Conservation (phyloP, 371 early-diverging fungal species). For the Chytridium lagenaria region DNA sequence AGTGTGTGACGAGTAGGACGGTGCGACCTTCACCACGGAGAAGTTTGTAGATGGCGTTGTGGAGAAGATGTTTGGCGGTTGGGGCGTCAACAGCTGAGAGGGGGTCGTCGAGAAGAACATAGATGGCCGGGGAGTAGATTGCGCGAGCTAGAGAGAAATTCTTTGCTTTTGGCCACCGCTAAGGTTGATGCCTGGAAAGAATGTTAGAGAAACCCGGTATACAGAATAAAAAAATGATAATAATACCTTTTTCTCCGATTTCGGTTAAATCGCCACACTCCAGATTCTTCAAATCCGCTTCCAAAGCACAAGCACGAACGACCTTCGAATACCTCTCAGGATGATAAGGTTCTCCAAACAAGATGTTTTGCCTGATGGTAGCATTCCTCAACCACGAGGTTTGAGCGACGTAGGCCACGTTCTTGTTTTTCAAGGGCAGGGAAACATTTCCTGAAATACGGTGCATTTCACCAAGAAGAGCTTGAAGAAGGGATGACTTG, state of each 20-base stretch:
- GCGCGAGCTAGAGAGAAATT: slow-evolving; percentile 41
- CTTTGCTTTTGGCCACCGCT: slow-evolving; percentile 55
- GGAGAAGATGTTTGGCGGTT: slow-evolving; percentile 80
- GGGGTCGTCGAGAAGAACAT: slow-evolving; percentile 53
- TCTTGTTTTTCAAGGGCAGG: too few relatives aligned
- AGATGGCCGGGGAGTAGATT: slow-evolving; percentile 37
- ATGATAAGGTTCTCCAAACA: slow-evolving; percentile 60
- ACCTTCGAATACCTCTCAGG: slow-evolving; percentile 49
- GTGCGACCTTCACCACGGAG: slow-evolving; percentile 76
- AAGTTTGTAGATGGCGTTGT: slow-evolving; percentile 58
- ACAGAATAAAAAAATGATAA: slow-evolving; percentile 55
- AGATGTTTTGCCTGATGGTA: slow-evolving; percentile 53
- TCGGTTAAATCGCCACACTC: slow-evolving; percentile 79
- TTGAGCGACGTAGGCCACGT: too few relatives aligned
- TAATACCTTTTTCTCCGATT: slow-evolving; percentile 75
- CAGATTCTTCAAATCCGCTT: slow-evolving; percentile 63
- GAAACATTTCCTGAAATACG: slow-evolving; percentile 36
- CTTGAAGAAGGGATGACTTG: too few relatives aligned
- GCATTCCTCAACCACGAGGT: slow-evolving; percentile 57
- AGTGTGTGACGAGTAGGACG: slow-evolving; percentile 84
- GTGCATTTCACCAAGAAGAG: slow-evolving; percentile 49
- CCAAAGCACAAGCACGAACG: slow-evolving; percentile 47
- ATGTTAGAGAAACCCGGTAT: slow-evolving; percentile 39
- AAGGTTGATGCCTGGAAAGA: slow-evolving; percentile 38
- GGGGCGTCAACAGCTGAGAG: slow-evolving; percentile 83